A percentile compares a stretch with the other conserved stretches of the same genome.
Evolutionary conservation across 2,329 filamentous ascomycete species (phyloP).

Genomic region (Helotiales sp.): DNA sequence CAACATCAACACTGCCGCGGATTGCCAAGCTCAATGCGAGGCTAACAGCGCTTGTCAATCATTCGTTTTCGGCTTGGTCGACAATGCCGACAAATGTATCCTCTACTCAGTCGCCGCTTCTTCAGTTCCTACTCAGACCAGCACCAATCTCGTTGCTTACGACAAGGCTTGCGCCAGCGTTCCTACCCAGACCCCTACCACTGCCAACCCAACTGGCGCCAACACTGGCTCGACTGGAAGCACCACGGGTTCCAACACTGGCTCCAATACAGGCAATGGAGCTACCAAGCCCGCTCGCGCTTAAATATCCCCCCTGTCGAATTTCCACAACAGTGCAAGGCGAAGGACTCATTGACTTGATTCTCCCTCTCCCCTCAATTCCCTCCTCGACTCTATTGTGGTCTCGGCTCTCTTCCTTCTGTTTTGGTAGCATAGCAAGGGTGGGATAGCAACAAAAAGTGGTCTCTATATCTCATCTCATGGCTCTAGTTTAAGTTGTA

Average conservation of each 20-base stretch:
- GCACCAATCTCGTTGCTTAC: conserved; percentile 15
- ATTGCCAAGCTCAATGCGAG: conserved; percentile 18
- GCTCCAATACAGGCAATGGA: not conserved
- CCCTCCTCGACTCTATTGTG: not conserved
- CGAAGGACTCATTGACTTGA: not conserved
- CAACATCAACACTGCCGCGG: conserved; percentile 11
- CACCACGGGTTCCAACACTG: conserved; percentile 2
- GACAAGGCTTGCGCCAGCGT: conserved; percentile 11
- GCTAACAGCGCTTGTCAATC: conserved; percentile 18
- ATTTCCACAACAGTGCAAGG: not conserved
- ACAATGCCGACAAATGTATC: conserved; percentile 19
- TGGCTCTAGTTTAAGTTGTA: no score
- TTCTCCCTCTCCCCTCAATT: not conserved
- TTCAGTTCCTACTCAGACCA: conserved; percentile 15
- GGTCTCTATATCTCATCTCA: no score
- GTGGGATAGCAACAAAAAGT: no score
- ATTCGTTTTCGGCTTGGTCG: conserved; percentile 21
- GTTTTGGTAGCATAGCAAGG: no score
- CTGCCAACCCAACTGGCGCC: conserved; percentile 10
- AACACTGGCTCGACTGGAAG: not conserved
- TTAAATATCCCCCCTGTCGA: not conserved
- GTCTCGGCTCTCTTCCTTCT: not conserved
- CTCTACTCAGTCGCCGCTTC: conserved; percentile 23
- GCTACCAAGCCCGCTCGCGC: not conserved
- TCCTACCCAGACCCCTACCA: conserved; percentile 5